phyloP scores from a whole-genome alignment of 2,329 filamentous ascomycete species.

The Colletotrichum liriopes region DNA sequence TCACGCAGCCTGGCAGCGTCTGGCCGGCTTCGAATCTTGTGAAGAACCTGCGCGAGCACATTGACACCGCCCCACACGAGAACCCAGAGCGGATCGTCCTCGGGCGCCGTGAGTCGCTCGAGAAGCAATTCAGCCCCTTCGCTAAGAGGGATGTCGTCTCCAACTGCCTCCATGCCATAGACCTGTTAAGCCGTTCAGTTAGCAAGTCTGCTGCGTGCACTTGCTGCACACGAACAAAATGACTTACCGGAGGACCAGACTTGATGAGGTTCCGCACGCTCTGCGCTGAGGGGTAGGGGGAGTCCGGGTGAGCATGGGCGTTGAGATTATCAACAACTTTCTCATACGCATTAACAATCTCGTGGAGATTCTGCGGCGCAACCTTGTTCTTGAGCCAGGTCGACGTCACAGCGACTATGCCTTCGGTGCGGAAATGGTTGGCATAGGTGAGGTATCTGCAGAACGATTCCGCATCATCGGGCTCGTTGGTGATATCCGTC shows the following conservation, averaged over 20 bases:
- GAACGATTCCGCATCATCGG: conserved; percentile 62
- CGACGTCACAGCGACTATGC: conserved; percentile 62
- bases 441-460: conserved; percentile 61
- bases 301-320: conserved; percentile 61
- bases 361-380: conserved; percentile 59
- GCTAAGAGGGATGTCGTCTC: conserved; percentile 50
- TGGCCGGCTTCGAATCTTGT: conserved; percentile 52
- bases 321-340: conserved; percentile 64
- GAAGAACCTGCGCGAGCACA: conserved; percentile 64
- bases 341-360: conserved; percentile 61
- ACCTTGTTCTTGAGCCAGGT: conserved; percentile 60
- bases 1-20: conserved; percentile 55
- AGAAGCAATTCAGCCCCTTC: conserved; percentile 61
- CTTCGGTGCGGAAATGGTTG: conserved; percentile 63
- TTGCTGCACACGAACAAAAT: neutral
- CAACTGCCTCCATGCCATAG: conserved; percentile 53
- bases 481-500: conserved; percentile 63
- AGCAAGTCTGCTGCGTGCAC: neutral
- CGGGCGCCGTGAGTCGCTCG: conserved; percentile 45
- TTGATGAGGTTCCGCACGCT: conserved; percentile 54
- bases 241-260: conserved; percentile 53
- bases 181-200: conserved; percentile 42
- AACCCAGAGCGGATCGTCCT: conserved; percentile 64
- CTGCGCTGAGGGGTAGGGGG: conserved; percentile 57
- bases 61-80: conserved; percentile 70